phyloP scores from a whole-genome alignment of 1,284 basidiomycete species.

The Thecaphora thlaspeos region DNA sequence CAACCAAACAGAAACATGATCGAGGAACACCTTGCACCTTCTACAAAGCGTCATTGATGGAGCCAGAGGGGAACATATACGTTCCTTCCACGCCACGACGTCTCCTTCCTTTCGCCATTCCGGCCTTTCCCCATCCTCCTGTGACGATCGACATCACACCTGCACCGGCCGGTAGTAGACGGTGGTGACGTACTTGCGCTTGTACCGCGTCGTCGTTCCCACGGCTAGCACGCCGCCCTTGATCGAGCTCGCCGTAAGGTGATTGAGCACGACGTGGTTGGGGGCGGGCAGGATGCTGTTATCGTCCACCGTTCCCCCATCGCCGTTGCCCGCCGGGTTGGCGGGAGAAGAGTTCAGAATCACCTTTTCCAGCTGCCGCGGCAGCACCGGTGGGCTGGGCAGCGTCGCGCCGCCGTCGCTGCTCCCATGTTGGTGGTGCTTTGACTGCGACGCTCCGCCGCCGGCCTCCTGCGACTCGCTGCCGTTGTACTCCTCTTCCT shows the following conservation, averaged over 20 bases:
- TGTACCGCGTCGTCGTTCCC: constrained; percentile 87
- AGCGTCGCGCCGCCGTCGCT: constrained; percentile 19
- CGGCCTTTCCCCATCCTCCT: no score
- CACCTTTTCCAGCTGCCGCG: constrained; percentile 87
- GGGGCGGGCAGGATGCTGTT: constrained; percentile 82
- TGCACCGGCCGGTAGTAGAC: constrained; percentile 69
- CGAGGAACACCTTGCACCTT: no score
- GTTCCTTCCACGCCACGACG: no score
- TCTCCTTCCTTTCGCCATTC: no score
- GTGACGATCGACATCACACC: no score
- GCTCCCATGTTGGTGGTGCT: constrained; percentile 15
- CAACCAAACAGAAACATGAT: no score
- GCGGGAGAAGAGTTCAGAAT: constrained; percentile 71
- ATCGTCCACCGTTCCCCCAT: constrained; percentile 70
- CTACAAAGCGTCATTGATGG: no score
- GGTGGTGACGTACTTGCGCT: constrained; percentile 78
- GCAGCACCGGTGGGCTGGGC: constrained; percentile 67
- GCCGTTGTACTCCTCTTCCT: constrained; percentile 46
- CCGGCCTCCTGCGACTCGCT: constrained; percentile 23
- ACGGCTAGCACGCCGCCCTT: constrained; percentile 90
- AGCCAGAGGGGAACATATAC: no score
- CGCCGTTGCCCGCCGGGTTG: constrained; percentile 28
- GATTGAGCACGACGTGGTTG: constrained; percentile 90
- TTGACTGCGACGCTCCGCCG: not conserved
- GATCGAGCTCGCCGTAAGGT: constrained; percentile 93